Percentiles rank a stretch among this genome's conserved stretches.
phyloP scores from a whole-genome alignment of 257 asterid species.

The Capsicum pubescens region DNA sequence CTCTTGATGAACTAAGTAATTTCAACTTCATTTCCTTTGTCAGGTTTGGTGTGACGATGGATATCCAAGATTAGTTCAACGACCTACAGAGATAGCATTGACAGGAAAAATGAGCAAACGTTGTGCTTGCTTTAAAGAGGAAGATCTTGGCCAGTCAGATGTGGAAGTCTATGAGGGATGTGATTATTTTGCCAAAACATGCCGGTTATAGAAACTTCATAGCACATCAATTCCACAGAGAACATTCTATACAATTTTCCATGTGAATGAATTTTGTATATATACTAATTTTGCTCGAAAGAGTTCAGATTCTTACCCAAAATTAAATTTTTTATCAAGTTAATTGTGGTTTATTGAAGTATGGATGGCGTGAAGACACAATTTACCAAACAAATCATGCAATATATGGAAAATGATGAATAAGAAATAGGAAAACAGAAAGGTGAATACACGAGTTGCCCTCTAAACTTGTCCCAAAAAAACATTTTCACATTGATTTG shows the following conservation, averaged over 20 bases:
- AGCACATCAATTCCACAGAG: neutral
- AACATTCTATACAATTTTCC: neutral
- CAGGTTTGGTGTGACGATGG: conserved; percentile 99
- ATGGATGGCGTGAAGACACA: neutral
- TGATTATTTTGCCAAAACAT: conserved; percentile 58
- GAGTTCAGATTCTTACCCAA: neutral
- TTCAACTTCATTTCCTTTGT: conserved; percentile 28
- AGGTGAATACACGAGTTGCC: neutral
- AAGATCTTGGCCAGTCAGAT: conserved; percentile 64
- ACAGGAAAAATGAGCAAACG: conserved; percentile 92
- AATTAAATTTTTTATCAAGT: neutral
- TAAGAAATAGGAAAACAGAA: too few species aligned
- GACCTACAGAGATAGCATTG: conserved; percentile 83
- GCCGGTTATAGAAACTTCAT: conserved; percentile 42
- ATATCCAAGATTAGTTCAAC: conserved; percentile 85
- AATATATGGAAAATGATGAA: neutral
- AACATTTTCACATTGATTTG: too few species aligned
- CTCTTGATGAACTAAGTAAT: neutral
- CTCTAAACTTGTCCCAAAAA: too few species aligned
- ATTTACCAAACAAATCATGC: conserved; percentile 8
- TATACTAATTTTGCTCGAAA: neutral
- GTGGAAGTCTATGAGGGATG: conserved; percentile 82
- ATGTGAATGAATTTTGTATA: conserved; percentile 1
- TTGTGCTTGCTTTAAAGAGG: conserved; percentile 80
- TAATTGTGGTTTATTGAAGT: neutral